phyloP scores from a whole-genome alignment of 2,329 filamentous ascomycete species.

The Talaromyces sp. region DNA sequence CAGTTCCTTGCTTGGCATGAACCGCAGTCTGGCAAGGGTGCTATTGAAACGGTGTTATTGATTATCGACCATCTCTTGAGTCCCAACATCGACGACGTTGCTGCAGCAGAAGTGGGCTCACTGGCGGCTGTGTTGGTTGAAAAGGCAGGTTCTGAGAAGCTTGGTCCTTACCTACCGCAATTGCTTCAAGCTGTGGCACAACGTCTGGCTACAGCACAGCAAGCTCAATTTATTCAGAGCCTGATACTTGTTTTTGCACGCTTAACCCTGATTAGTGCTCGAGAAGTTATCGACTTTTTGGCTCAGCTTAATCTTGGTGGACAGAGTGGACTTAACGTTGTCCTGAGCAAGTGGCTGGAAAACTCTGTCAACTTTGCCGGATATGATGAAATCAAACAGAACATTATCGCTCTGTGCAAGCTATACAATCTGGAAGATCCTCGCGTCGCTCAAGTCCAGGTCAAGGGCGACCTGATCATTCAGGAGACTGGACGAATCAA shows the following conservation, averaged over 20 bases:
- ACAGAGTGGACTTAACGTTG: slow-evolving; percentile 75
- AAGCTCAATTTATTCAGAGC: slow-evolving; percentile 90
- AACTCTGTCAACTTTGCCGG: slow-evolving; percentile 97
- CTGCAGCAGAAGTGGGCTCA: slow-evolving; percentile 92
- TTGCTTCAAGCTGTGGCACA: slow-evolving; percentile 85
- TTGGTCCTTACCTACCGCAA: slow-evolving; percentile 86
- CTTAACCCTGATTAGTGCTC: slow-evolving; percentile 76
- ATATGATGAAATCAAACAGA: slow-evolving; percentile 95
- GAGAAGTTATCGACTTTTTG: slow-evolving; percentile 89
- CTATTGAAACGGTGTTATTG: slow-evolving; percentile 81
- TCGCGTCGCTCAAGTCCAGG: slow-evolving; percentile 72
- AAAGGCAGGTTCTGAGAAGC: slow-evolving; percentile 84
- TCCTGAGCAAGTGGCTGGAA: slow-evolving; percentile 92
- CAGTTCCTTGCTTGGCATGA: slow-evolving; percentile 88
- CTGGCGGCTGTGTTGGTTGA: slow-evolving; percentile 93
- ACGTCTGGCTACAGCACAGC: slow-evolving; percentile 75
- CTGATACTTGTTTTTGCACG: slow-evolving; percentile 93
- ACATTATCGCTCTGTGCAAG: slow-evolving; percentile 90
- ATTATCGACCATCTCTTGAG: slow-evolving; percentile 90
- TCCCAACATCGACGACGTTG: slow-evolving; percentile 81
- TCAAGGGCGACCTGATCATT: slow-evolving; percentile 88
- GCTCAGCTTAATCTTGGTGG: slow-evolving; percentile 76
- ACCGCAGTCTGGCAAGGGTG: slow-evolving; percentile 69
- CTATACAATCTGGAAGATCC: slow-evolving; percentile 83
- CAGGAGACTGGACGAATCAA: slow-evolving; percentile 78